Evolutionary conservation across 768 basidiomycete species (phyloP), one percentile per base, ranked within the genome.

Genomic region (Termitomyces sp.): DNA sequence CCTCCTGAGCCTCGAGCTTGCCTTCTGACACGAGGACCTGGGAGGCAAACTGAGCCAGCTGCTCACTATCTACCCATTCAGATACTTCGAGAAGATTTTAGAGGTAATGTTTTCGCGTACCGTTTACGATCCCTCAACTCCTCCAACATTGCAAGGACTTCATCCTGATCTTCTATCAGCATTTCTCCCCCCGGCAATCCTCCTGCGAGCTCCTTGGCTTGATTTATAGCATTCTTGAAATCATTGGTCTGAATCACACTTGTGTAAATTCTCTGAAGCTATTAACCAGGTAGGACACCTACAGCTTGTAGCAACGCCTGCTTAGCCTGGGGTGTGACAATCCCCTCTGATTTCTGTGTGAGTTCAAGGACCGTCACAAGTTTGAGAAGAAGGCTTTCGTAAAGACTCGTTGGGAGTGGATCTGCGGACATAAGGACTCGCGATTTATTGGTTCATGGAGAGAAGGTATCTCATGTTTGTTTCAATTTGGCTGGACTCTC

Each of bases 101-200:
- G 4, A 38, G 28, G 22, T 45, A 13, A 63, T 36, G 44, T 56
- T 5, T 50, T 38, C 33, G 49, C 79, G 50, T 58, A 88, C 89
- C 78, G 75, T 75, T 90, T 92, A 53, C 85, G 81, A 62, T 86
- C 82, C 60, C 81, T 80, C 59, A 92, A 65, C 20, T 74, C 76
- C 67, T 88, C 84, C 12, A 93, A 75, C 85, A 91, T 88, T 38
- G 73, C 71, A 50, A 92, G 87, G 6, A 92, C 79, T 50, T 89
- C 83, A 63, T 87, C 84, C 66, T 93, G 91, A 55, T 91, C 88
- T 44, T 83, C 77, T 44, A 85, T 79, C 50, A 79, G 73, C 58
- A 92, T 75, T 68, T 92, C 91, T 8, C 91, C 91, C 2, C 91
- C 91, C 0, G 90, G 87, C 7, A 93, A 75, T 50, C 75, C 73